These are phyloP conservation scores for Mytilinidion resinicola DNA, from an alignment of 495 filamentous ascomycete species.

Conservation along the genomic window DNA sequence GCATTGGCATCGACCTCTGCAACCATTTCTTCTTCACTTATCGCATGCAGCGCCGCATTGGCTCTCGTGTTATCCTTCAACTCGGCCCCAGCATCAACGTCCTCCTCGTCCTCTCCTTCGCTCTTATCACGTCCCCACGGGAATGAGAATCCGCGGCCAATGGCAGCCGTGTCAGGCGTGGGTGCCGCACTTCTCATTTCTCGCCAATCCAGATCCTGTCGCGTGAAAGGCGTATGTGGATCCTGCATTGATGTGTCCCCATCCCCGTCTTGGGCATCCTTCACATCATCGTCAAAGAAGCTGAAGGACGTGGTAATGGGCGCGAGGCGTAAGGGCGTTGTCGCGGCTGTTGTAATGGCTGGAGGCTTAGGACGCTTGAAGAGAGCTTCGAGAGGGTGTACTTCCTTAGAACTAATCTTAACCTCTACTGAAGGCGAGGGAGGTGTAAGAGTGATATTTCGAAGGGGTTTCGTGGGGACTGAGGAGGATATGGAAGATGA, in stretches of 20 bases:
- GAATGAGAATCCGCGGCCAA: conserved; percentile 47
- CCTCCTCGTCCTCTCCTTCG: conserved; percentile 33
- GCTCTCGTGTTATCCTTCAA: conserved; percentile 21
- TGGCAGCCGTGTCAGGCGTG: conserved; percentile 87
- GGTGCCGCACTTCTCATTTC: conserved; percentile 78
- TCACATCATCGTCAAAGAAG: conserved; percentile 51
- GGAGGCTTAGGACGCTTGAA: conserved; percentile 60
- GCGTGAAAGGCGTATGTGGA: conserved; percentile 75
- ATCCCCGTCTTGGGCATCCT: conserved; percentile 45
- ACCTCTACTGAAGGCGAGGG: conserved; percentile 12
- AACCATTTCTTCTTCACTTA: conserved; percentile 29
- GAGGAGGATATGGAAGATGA: conserved; percentile 14
- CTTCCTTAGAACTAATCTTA: conserved; percentile 38
- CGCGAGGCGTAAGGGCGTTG: conserved; percentile 37
- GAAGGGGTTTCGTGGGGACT: conserved; percentile 1
- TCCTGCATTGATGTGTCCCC: conserved; percentile 34
- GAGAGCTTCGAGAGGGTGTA: conserved; percentile 83
- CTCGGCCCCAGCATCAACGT: conserved; percentile 31
- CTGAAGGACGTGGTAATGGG: conserved; percentile 50
- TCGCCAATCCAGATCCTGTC: conserved; percentile 66
- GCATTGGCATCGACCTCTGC: conserved; percentile 19
- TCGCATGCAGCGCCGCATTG: conserved; percentile 8
- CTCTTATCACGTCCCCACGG: conserved; percentile 23
- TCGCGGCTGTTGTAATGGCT: conserved; percentile 28
- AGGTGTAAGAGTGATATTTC: conserved; percentile 8